Evolutionary conservation across 305 asterid genomes (phyloP).

Genomic region (Rubia occidens): DNA sequence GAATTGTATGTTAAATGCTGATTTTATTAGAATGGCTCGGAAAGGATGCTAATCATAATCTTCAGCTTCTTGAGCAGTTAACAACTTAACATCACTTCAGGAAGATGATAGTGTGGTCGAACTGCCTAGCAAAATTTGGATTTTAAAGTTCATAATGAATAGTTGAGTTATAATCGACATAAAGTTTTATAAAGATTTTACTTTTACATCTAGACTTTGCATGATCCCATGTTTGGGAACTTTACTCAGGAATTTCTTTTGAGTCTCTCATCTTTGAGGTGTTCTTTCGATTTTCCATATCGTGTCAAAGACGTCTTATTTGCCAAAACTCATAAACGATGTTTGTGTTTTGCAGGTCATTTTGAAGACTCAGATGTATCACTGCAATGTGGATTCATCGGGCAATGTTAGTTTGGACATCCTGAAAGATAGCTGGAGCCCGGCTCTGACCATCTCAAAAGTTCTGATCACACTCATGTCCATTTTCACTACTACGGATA

Average conservation of each 20-base stretch:
- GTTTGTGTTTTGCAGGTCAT: slow-evolving; percentile 50
- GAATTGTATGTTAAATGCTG: background rate
- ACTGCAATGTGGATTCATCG: slow-evolving; percentile 69
- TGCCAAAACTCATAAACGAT: too few species aligned
- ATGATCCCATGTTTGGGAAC: background rate
- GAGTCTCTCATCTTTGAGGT: background rate
- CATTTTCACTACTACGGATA: slow-evolving; percentile 62
- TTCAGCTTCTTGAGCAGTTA: too few species aligned
- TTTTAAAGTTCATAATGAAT: background rate
- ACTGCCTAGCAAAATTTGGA: background rate
- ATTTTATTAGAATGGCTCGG: background rate
- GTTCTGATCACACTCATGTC: slow-evolving; percentile 75
- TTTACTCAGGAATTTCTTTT: background rate
- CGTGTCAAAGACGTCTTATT: too few species aligned
- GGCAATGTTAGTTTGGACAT: slow-evolving; percentile 81
- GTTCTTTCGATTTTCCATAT: background rate
- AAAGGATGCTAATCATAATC: background rate
- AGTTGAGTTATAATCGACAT: background rate
- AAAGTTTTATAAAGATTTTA: too few species aligned
- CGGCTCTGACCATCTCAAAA: slow-evolving; percentile 84
- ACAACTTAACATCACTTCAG: too few species aligned
- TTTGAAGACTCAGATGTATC: slow-evolving; percentile 80
- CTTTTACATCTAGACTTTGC: background rate
- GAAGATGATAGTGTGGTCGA: background rate
- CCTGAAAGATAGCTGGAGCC: slow-evolving; percentile 93